Conservation (phyloP, 1,284 basidiomycete genomes). For the Rugiboletus extremiorientalis region DNA sequence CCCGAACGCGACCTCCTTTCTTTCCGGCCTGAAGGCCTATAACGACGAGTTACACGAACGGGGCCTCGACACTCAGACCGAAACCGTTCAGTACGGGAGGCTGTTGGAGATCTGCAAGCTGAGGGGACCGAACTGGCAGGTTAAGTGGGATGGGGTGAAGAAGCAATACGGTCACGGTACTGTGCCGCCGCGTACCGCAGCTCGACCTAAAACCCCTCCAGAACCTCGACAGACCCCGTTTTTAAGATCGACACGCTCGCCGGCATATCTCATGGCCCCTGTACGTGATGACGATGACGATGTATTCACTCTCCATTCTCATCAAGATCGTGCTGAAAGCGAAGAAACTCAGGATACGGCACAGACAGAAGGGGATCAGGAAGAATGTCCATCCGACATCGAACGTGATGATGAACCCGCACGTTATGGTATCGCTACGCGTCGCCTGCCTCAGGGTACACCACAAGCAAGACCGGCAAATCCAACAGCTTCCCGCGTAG, state of each 20-base stretch:
- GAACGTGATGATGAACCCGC: constrained; percentile 22
- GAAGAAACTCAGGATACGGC: constrained; percentile 26
- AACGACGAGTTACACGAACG: constrained; percentile 70
- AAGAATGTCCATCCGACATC: constrained; percentile 20
- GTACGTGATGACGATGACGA: constrained; percentile 40
- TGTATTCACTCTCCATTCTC: constrained; percentile 46
- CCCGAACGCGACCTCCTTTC: constrained; percentile 64
- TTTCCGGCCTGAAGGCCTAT: constrained; percentile 79
- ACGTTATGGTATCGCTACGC: constrained; percentile 2
- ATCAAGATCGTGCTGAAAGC: constrained; percentile 38
- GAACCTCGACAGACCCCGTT: constrained; percentile 15
- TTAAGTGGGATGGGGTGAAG: constrained; percentile 74
- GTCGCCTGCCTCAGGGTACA: constrained; percentile 23
- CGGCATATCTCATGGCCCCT: constrained; percentile 22
- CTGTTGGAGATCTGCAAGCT: constrained; percentile 76
- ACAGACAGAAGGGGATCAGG: constrained; percentile 12
- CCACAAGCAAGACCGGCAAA: constrained; percentile 16
- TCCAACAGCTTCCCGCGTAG: constrained; percentile 21
- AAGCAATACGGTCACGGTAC: constrained; percentile 46
- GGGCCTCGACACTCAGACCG: constrained; percentile 72
- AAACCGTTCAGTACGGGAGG: constrained; percentile 79
- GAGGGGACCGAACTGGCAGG: constrained; percentile 72
- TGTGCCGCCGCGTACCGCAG: constrained; percentile 2
- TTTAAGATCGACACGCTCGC: constrained; percentile 17
- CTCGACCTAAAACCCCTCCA: constrained; percentile 12